phyloP scores from a whole-genome alignment of 139 green algal genomes.

The Dunaliella primolecta region DNA sequence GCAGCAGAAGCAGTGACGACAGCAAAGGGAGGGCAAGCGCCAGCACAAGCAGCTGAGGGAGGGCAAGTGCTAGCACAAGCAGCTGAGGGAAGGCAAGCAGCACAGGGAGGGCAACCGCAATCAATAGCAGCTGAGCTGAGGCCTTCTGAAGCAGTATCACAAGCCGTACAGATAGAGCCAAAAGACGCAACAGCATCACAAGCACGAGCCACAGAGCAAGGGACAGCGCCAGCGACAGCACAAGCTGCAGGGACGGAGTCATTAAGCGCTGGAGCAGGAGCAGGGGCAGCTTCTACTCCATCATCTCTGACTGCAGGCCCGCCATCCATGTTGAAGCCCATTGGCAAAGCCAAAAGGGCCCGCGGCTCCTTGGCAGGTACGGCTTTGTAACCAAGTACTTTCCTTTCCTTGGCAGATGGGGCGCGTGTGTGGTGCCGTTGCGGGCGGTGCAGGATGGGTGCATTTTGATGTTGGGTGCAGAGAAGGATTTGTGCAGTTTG shows the following conservation, averaged over 20 bases:
- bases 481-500: too few species aligned
- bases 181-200: not conserved
- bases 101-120: not conserved
- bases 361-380: not conserved
- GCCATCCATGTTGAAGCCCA: not conserved
- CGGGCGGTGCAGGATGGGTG: not conserved
- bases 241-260: too few species aligned
- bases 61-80: not conserved
- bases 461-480: too few species aligned
- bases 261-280: not conserved
- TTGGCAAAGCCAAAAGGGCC: not conserved
- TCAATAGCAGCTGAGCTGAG: not conserved
- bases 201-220: not conserved
- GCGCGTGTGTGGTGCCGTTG: too few species aligned
- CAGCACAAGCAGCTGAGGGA: not conserved
- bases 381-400: not conserved
- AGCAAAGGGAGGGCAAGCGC: not conserved
- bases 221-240: not conserved
- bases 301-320: too few species aligned
- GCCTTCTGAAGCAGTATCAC: not conserved
- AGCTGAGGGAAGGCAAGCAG: not conserved
- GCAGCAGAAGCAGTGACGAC: not conserved
- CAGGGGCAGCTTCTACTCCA: not conserved
- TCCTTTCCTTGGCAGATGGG: too few species aligned
- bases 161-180: too few species aligned